phyloP scores from a whole-genome alignment of 768 basidiomycete species.

The Tulasnella sp. region DNA sequence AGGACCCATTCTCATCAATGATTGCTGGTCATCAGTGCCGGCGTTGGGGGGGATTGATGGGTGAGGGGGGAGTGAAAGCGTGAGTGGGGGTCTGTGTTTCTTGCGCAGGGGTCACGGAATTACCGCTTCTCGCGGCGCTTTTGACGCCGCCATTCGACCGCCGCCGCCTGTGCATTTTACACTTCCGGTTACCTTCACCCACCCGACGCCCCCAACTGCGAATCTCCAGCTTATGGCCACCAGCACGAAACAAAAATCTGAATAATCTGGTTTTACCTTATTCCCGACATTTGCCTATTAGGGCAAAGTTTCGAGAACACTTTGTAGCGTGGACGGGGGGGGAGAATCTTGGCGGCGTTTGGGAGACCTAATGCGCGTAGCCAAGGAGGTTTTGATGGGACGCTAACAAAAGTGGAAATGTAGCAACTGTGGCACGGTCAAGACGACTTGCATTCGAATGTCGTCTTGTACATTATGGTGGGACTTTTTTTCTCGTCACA shows the following conservation, averaged over 20 bases:
- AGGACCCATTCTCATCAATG: not conserved
- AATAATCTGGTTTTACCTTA: not conserved
- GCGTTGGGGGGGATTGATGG: not conserved
- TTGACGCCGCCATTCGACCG: conserved; percentile 5
- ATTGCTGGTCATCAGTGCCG: not conserved
- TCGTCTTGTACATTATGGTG: not conserved
- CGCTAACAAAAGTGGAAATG: not conserved
- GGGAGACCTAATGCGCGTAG: not conserved
- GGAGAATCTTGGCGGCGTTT: not conserved
- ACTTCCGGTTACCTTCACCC: not conserved
- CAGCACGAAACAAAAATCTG: not conserved
- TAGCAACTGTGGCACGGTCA: not conserved
- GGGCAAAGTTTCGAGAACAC: not conserved
- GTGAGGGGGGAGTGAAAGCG: not conserved
- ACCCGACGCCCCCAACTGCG: not conserved
- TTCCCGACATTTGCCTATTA: not conserved
- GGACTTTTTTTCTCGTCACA: not conserved
- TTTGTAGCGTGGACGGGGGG: not conserved
- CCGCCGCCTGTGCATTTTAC: conserved; percentile 6
- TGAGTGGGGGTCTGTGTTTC: not conserved
- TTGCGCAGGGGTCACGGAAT: not conserved
- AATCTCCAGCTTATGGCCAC: not conserved
- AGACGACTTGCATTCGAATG: not conserved
- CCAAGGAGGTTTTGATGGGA: not conserved
- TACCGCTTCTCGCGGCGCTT: conserved; percentile 2